Evolutionary conservation across 176 grass and related monocot genomes (phyloP).

Genomic region (Bonia amplexicaulis): DNA sequence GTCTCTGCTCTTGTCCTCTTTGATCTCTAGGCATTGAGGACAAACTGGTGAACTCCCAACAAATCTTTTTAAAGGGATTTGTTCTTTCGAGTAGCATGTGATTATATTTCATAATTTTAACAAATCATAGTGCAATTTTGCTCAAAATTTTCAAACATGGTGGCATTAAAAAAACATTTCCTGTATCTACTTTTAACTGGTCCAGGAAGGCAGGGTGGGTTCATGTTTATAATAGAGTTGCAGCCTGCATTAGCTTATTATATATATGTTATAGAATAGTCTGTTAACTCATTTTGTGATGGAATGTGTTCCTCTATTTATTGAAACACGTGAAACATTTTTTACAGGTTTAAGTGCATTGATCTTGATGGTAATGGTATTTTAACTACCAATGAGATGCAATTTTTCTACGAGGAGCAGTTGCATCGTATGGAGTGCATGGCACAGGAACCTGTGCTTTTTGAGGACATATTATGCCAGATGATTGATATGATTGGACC

Average conservation of each 20-base stretch:
- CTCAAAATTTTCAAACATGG: not conserved
- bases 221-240: not conserved
- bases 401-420: constrained; percentile 99
- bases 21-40: not conserved
- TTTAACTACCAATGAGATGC: constrained; percentile 88
- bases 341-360: constrained; percentile 97
- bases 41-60: not conserved
- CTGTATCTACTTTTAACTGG: not conserved
- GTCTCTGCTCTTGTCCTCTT: not conserved
- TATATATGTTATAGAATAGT: not conserved
- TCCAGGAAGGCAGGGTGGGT: not conserved
- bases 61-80: not conserved
- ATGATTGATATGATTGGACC: constrained; percentile 99
- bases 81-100: not conserved
- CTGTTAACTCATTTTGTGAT: not conserved
- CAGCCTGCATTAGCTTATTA: not conserved
- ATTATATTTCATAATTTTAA: constrained; percentile 6
- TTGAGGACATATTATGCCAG: constrained; percentile 98
- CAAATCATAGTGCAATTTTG: not conserved
- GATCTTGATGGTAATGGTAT: constrained; percentile 98
- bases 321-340: constrained; percentile 10
- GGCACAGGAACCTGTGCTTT: constrained; percentile 97
- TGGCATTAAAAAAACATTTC: not conserved
- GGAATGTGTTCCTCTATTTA: not conserved
- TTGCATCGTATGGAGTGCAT: constrained; percentile 99